Evolutionary conservation across 2,329 filamentous ascomycete species (phyloP).

Genomic region (Samsoniella hepiali): DNA sequence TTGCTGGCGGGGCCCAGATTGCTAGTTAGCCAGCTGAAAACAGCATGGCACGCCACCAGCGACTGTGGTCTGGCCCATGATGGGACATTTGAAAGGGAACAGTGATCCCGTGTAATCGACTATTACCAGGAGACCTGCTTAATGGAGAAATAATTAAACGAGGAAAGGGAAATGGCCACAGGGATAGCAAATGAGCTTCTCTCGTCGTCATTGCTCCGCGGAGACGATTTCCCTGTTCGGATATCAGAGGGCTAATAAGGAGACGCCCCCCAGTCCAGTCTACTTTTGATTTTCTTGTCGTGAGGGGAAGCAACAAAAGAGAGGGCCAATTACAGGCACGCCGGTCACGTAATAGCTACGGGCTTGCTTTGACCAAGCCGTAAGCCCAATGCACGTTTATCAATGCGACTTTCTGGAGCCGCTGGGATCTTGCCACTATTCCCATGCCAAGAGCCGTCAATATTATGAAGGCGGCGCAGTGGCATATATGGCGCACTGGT

Average conservation of each 20-base stretch:
- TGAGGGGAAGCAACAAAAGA: not conserved
- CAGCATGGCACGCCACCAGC: too few relatives aligned
- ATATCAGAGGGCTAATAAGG: not conserved
- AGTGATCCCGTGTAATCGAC: not conserved
- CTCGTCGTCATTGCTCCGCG: not conserved
- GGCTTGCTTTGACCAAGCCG: not conserved
- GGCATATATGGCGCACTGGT: not conserved
- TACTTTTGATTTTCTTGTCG: not conserved
- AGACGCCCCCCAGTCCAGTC: not conserved
- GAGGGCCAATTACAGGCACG: not conserved
- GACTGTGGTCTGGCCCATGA: not conserved
- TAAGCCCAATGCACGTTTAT: not conserved
- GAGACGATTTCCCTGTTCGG: not conserved
- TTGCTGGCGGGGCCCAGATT: not conserved
- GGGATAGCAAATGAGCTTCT: not conserved
- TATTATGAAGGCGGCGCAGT: not conserved
- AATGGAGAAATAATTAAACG: constrained; percentile 1
- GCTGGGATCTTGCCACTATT: constrained; percentile 4
- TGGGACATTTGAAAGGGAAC: too few relatives aligned
- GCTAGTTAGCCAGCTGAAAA: not conserved
- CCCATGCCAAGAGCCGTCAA: constrained; percentile 3
- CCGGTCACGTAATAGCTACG: not conserved
- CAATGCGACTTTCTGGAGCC: not conserved
- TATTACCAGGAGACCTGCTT: not conserved
- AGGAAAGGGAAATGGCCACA: not conserved